phyloP scores from a whole-genome alignment of 139 green algal genomes.

The Micromonas pusilla region DNA sequence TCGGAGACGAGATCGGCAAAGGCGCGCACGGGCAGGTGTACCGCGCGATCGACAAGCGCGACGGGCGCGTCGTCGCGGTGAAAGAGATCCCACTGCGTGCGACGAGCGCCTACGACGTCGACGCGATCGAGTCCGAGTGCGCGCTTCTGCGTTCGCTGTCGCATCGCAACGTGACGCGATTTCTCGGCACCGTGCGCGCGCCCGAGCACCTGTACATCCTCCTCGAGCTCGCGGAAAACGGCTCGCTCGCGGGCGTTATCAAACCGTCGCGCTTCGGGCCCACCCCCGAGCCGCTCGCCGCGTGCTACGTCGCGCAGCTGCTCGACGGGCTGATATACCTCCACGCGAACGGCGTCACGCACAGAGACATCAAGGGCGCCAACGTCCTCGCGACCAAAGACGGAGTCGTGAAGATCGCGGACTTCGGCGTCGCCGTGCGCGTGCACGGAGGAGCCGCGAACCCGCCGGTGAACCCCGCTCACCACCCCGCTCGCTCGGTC shows the following conservation, averaged over 20 bases:
- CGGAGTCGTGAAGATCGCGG: constrained; percentile 47
- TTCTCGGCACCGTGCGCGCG: background rate
- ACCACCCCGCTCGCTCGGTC: too few species aligned
- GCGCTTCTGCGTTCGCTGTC: background rate
- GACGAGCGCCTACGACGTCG: too few species aligned
- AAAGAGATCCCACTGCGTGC: constrained; percentile 17
- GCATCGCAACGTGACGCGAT: constrained; percentile 11
- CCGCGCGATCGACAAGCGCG: background rate
- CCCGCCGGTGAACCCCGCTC: too few species aligned
- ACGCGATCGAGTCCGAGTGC: background rate
- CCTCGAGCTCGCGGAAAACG: constrained; percentile 5
- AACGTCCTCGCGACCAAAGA: constrained; percentile 46
- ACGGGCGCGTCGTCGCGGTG: background rate
- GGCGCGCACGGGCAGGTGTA: constrained; percentile 13
- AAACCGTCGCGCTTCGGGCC: constrained; percentile 42
- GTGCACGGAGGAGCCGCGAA: background rate
- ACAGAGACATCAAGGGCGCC: constrained; percentile 50
- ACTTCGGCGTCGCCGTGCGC: constrained; percentile 47
- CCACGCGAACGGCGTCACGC: constrained; percentile 40
- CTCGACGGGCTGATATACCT: constrained; percentile 44
- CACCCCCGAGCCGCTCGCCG: constrained; percentile 41
- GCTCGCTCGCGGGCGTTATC: background rate
- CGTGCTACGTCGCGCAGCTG: constrained; percentile 42
- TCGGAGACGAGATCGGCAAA: constrained; percentile 1
- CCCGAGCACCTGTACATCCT: constrained; percentile 7